Percentiles rank a stretch among this genome's conserved stretches.
Evolutionary conservation across 2,329 filamentous ascomycete genomes (phyloP).

Genomic region (Colletotrichum sp.): DNA sequence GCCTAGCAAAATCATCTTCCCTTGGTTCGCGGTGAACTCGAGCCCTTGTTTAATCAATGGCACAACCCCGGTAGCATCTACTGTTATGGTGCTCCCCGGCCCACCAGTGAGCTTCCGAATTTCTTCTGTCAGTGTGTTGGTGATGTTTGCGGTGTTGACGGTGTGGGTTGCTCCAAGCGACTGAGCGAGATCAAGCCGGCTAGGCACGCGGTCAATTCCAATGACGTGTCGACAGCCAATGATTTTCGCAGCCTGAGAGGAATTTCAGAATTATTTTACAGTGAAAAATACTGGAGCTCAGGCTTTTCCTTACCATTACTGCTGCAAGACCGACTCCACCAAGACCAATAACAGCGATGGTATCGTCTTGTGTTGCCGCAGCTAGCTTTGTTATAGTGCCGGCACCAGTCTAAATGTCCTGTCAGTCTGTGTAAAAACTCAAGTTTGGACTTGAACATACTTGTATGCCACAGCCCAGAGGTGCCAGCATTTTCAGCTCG

Average conservation of each 20-base stretch:
- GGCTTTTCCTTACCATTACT: background rate
- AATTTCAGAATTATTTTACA: rapidly evolving
- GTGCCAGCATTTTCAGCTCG: background rate
- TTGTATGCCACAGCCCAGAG: background rate
- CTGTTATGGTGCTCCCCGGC: background rate
- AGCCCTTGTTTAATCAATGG: background rate
- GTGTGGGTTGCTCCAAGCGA: background rate
- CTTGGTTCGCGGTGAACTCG: background rate
- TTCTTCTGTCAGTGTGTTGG: background rate
- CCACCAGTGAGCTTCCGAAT: background rate
- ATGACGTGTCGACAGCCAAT: background rate
- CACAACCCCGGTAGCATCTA: background rate
- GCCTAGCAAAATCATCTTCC: background rate
- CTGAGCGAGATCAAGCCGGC: background rate
- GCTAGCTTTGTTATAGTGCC: background rate
- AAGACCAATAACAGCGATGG: background rate
- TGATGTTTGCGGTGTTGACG: background rate
- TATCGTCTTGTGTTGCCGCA: background rate
- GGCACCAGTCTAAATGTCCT: background rate
- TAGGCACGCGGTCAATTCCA: background rate
- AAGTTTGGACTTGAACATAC: background rate
- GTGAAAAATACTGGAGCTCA: background rate
- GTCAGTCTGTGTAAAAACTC: rapidly evolving
- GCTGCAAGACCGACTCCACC: background rate
- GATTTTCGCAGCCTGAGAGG: background rate